Evolutionary conservation across 176 grass and related monocot genomes (phyloP), one percentile per base, ranked within the genome.

Genomic region (Carex cristatella): DNA sequence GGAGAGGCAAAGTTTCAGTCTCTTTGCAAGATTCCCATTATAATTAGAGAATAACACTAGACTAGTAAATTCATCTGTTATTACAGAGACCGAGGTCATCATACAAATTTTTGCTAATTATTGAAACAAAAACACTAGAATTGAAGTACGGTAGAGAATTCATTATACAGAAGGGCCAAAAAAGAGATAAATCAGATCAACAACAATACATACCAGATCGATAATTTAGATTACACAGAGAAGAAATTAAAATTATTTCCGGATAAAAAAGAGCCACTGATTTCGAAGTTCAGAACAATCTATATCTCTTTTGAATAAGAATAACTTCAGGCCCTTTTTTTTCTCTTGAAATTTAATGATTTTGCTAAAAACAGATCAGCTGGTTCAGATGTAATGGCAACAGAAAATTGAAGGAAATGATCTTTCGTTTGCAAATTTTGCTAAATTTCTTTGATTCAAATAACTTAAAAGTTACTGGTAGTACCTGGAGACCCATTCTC

Each of bases 401-500:
- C 19, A 56, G 0, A 10, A 65, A 63, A 82, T 65, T 65, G 8
- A 37, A 63, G 7, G 16, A 83, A 83, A 83, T 58, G 18, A 72
- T 48, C 0, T n/a, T 9, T 32, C 4, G 2, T 46, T 72, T 53
- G 46, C 70, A 54, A 55, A 76, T 14, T 13, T 4, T 32, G 12
- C 81, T 55, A 69, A 67, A 83, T 33, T 68, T 54, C 81, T 4
- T 9, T 9, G 61, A 83, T 69, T 65, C 28, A 55, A 83, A 32
- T 13, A 19, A 69, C 16, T 44, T 83, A 16, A 65, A 16, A 65
- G 23, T 68, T 83, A 19, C 15, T 10, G 35, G 46, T 55, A 83
- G 61, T 83, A 83, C 81, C 81, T 83, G 61, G 61, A 83, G 81
- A 83, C 61, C 42, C 81, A 83, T 83, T 83, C 40, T 31, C 62